Conservation (phyloP, 2,329 filamentous ascomycete species). For the Cordyceps cicadae region DNA sequence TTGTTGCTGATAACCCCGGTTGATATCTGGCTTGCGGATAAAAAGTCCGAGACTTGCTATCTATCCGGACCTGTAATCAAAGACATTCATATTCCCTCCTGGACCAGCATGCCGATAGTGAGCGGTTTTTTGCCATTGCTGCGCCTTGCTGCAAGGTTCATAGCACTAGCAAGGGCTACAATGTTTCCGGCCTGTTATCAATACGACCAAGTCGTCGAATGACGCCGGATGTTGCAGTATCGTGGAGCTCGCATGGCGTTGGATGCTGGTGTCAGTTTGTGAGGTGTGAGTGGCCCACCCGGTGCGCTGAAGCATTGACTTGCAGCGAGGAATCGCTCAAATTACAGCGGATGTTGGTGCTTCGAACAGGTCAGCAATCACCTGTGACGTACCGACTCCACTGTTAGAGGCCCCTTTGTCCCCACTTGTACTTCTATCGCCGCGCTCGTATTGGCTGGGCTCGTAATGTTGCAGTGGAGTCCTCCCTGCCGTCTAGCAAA, state of each 20-base stretch:
- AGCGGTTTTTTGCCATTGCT: not conserved
- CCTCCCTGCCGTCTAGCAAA: not conserved
- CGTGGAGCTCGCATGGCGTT: not conserved
- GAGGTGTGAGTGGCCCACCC: not conserved
- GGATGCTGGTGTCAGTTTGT: not conserved
- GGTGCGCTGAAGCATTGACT: not conserved
- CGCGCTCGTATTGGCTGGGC: not conserved
- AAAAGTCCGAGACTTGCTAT: not conserved
- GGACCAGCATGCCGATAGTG: not conserved
- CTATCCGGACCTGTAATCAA: not conserved
- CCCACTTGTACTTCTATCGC: not conserved
- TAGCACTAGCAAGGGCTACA: not conserved
- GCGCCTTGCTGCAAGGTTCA: constrained; percentile 1
- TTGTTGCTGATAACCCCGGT: too few relatives aligned
- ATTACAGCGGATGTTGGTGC: not conserved
- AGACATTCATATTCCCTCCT: not conserved
- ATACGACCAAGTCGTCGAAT: not conserved
- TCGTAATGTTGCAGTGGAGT: not conserved
- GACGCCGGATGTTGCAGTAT: not conserved
- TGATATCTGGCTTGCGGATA: not conserved
- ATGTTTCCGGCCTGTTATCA: not conserved
- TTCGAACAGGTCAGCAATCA: not conserved
- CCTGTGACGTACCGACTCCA: not conserved
- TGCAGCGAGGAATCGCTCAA: not conserved
- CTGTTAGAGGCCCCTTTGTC: not conserved